Base-by-base conservation (phyloP, 192 early-diverging fungal genomes). In the Paraglomus brasilianum region DNA sequence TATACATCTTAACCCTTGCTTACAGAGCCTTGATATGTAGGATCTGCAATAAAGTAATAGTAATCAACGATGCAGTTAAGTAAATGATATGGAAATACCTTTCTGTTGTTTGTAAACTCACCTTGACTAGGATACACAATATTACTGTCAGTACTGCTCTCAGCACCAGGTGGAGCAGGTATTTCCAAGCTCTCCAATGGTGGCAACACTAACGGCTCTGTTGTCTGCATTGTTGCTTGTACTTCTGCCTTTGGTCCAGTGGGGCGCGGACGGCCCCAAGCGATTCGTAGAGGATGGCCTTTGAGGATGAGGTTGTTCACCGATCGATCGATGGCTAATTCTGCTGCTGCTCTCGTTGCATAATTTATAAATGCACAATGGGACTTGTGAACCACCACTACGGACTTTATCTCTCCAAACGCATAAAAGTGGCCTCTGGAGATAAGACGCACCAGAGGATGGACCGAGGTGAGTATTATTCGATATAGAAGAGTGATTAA, bases 361-460 rank as follows among this genome's bases (percentile, higher is more conserved):
- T 84, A 98, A 74, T 97, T 98, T 48, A 98, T 78, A 79, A 98
- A 98, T 2, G 95, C 95, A 62, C 92, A 94, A 63, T 87, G 83
- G 48, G 87, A 86, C 73, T 91, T 93, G 53, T 84, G 78, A 17
- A 90, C 85, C 2, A 96, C 82, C 2, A 92, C 86, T 42, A 98
- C 78, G 1, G 92, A 93, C 76, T 93, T 92, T 71, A 97, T 84
- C 68, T 96, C 94, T 36, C 96, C 96, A 75, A 89, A 95, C 0
- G 83, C 83, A 45, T 86, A 85, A 74, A 98, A 98, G 69, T 84
- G 75, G 41, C 84, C 79, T 61, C 83, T 86, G 51, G 80, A 41
- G 50, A 17, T 22, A 64, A 36, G 30, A 30, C 30, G 30, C 3
- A 30, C 73, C 45, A 50, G 15, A 65, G n/a, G 36, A 40, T 24